A percentile compares a stretch with the other conserved stretches of the same genome.
phyloP scores from a whole-genome alignment of 2,329 filamentous ascomycete genomes.

The Volutella citrinella region DNA sequence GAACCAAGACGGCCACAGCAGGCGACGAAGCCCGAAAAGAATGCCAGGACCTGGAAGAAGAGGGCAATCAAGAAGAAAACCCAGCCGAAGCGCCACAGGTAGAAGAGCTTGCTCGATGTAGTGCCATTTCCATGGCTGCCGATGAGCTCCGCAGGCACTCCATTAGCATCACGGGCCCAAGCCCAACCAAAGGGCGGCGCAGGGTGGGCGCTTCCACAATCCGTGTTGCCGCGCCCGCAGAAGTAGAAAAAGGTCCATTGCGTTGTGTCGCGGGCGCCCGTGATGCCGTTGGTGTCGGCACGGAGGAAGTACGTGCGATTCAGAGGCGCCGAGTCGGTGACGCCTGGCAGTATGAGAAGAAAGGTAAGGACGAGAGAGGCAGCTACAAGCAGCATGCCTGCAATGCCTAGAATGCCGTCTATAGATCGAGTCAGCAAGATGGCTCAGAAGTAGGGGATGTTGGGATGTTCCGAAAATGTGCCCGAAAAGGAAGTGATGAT shows the following conservation, averaged over 20 bases:
- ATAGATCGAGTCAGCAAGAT: constrained; percentile 4
- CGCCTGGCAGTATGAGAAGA: constrained; percentile 57
- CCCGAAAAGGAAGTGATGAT: no score
- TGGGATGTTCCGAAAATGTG: neutral
- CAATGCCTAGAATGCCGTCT: constrained; percentile 42
- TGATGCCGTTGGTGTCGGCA: constrained; percentile 71
- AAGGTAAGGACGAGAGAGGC: constrained; percentile 52
- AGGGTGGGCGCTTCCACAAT: constrained; percentile 62
- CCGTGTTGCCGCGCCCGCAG: constrained; percentile 61
- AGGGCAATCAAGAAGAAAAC: constrained; percentile 84
- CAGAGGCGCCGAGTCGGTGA: constrained; percentile 52
- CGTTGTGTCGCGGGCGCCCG: constrained; percentile 62
- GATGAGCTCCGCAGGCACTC: constrained; percentile 43
- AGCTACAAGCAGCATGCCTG: constrained; percentile 47
- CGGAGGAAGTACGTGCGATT: constrained; percentile 82
- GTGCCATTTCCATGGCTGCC: constrained; percentile 52
- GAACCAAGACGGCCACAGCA: constrained; percentile 70
- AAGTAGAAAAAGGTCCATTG: constrained; percentile 93
- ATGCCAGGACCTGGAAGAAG: constrained; percentile 69
- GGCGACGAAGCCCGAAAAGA: constrained; percentile 66
- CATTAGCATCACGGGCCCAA: constrained; percentile 48
- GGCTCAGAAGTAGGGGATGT: neutral
- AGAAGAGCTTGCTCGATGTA: constrained; percentile 65
- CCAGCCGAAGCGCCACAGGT: constrained; percentile 89
- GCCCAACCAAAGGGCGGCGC: constrained; percentile 72